Percentiles rank a stretch among this genome's conserved stretches.
phyloP scores from a whole-genome alignment of 2,329 filamentous ascomycete genomes.

The Cladosporium sp. region DNA sequence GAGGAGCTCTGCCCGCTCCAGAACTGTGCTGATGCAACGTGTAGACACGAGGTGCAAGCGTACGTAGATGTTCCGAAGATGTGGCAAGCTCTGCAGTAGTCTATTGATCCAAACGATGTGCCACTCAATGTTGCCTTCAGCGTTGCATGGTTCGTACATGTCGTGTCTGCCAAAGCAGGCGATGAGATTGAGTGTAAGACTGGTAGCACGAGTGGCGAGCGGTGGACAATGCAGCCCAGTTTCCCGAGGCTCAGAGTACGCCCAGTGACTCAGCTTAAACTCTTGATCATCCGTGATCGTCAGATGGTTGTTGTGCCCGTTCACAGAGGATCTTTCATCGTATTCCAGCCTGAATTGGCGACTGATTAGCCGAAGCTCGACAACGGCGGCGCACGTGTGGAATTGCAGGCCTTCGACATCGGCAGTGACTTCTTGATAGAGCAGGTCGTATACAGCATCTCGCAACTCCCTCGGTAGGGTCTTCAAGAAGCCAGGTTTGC shows the following conservation, averaged over 20 bases:
- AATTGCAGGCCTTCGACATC: neutral
- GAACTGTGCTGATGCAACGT: neutral
- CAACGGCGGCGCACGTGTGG: neutral
- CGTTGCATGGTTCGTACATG: neutral
- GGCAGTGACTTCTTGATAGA: neutral
- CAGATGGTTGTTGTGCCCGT: neutral
- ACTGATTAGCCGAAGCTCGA: neutral
- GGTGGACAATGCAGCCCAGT: neutral
- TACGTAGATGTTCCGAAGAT: neutral
- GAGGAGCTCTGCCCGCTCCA: neutral
- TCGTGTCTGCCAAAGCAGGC: neutral
- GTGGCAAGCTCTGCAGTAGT: neutral
- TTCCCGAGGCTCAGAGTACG: neutral
- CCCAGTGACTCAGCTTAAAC: neutral
- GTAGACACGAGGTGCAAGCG: neutral
- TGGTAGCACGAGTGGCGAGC: neutral
- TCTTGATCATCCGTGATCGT: neutral
- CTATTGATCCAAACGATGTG: neutral
- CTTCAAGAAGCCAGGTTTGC: neutral
- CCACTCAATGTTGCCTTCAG: neutral
- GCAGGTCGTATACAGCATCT: neutral
- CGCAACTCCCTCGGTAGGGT: neutral
- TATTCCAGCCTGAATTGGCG: conserved; percentile 5
- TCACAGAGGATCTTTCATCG: neutral
- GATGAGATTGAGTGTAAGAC: neutral